Percentiles rank a stretch among this genome's conserved stretches.
phyloP scores from a whole-genome alignment of 164 flowering plant genomes.

The Malania oleifera region DNA sequence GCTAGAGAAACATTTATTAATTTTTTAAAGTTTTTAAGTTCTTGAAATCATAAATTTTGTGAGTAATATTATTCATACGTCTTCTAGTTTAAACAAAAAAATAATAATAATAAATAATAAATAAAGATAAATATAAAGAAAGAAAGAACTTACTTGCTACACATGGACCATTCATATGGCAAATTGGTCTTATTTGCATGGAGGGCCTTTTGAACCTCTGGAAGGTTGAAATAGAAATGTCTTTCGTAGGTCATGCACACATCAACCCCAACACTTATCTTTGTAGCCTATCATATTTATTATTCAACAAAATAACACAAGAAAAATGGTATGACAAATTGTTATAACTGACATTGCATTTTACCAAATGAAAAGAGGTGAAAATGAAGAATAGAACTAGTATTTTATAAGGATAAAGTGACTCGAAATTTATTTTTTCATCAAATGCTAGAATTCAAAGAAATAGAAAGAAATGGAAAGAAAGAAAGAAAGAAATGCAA shows the following conservation, averaged over 20 bases:
- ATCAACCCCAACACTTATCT: constrained; percentile 86
- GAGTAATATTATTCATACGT: no score
- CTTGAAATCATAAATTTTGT: no score
- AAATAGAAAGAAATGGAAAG: no score
- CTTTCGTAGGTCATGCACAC: constrained; percentile 86
- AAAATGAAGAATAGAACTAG: neutral
- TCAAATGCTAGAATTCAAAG: no score
- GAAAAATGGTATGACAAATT: neutral
- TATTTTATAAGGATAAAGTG: no score
- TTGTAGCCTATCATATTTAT: constrained; percentile 56
- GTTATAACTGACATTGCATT: no score
- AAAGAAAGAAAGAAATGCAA: no score
- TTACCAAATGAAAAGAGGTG: neutral
- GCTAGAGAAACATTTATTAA: no score
- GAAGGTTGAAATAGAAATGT: constrained; percentile 80
- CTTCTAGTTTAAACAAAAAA: no score
- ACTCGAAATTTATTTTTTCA: no score
- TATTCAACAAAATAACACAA: neutral
- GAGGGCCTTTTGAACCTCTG: constrained; percentile 86
- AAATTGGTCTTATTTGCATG: constrained; percentile 85
- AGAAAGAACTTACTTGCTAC: constrained; percentile 57
- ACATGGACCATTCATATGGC: constrained; percentile 83
- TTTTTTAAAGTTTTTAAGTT: no score
- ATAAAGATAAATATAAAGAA: neutral
- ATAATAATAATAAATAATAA: no score